These are phyloP conservation scores for Aspergillus floridensis DNA, from an alignment of 2,329 filamentous ascomycete genomes.

Conservation along the genomic window DNA sequence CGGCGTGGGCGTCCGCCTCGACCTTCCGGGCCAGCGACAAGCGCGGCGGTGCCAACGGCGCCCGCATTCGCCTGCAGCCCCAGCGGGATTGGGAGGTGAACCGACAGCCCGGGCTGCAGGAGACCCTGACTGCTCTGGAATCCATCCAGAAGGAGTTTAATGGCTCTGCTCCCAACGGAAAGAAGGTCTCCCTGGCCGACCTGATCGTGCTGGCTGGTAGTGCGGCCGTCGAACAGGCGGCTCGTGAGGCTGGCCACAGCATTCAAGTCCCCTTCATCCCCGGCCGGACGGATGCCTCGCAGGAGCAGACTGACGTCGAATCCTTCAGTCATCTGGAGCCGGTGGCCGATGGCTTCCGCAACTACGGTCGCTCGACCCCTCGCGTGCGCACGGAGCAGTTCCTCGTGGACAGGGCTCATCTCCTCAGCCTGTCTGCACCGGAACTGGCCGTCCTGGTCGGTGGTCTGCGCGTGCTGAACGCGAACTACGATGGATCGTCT, in stretches of 20 bases:
- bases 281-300: slow-evolving; percentile 68
- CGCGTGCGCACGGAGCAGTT: slow-evolving; percentile 66
- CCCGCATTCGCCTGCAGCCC: slow-evolving; percentile 70
- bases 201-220: slow-evolving; percentile 72
- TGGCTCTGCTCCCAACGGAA: slow-evolving; percentile 49
- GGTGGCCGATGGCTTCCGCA: slow-evolving; percentile 72
- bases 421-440: slow-evolving; percentile 67
- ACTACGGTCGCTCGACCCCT: slow-evolving; percentile 64
- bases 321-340: slow-evolving; percentile 68
- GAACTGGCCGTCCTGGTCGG: slow-evolving; percentile 70
- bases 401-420: slow-evolving; percentile 69
- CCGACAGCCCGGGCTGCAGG: slow-evolving; percentile 64
- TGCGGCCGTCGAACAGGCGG: slow-evolving; percentile 71
- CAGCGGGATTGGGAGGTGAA: slow-evolving; percentile 72
- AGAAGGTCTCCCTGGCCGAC: slow-evolving; percentile 76
- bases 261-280: slow-evolving; percentile 68
- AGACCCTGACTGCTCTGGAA: slow-evolving; percentile 63
- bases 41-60: slow-evolving; percentile 78
- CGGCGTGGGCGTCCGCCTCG: slow-evolving; percentile 68
- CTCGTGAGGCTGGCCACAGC: slow-evolving; percentile 38
- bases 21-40: slow-evolving; percentile 75
- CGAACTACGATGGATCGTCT: slow-evolving; percentile 68
- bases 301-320: slow-evolving; percentile 67
- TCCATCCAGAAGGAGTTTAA: slow-evolving; percentile 67
- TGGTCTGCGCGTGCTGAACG: slow-evolving; percentile 66